Conservation (phyloP, 768 basidiomycete species). For the Tubosaeta sp. region DNA sequence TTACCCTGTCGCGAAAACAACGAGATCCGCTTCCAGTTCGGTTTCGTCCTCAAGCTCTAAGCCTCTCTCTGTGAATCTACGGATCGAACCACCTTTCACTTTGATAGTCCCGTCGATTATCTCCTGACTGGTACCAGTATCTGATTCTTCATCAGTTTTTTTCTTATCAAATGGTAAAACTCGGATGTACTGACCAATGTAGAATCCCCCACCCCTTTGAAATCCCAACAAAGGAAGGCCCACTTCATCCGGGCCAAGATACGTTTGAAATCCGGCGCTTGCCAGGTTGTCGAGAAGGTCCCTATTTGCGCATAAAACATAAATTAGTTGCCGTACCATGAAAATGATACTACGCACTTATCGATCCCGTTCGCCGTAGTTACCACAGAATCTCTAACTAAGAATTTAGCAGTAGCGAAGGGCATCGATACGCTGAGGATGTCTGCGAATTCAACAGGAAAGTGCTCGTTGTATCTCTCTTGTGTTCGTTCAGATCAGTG, state of each 20-base stretch:
- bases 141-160: constrained; percentile 8
- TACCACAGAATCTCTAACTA: constrained; percentile 2
- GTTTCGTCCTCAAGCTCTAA: constrained; percentile 28
- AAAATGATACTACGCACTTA: constrained; percentile 11
- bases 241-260: constrained; percentile 35
- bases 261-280: constrained; percentile 35
- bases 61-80: constrained; percentile 25
- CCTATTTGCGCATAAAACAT: constrained; percentile 15
- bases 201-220: constrained; percentile 34
- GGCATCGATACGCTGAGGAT: constrained; percentile 19
- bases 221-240: constrained; percentile 31
- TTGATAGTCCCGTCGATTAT: constrained; percentile 50
- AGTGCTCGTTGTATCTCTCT: constrained; percentile 26
- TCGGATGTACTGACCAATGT: constrained; percentile 32
- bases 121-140: constrained; percentile 38
- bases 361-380: constrained; percentile 17
- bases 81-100: constrained; percentile 37
- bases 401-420: constrained; percentile 11
- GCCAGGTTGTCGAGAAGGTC: constrained; percentile 36
- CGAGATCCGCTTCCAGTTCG: constrained; percentile 24
- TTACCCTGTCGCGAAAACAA: constrained; percentile 34
- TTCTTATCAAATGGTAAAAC: background rate
- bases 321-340: no score
- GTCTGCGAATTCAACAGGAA: constrained; percentile 26
- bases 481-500: background rate